A percentile compares a stretch with the other conserved stretches of the same genome.
These are phyloP conservation scores for Boletus fagicola DNA, from an alignment of 768 basidiomycete species.

Conservation along the genomic window DNA sequence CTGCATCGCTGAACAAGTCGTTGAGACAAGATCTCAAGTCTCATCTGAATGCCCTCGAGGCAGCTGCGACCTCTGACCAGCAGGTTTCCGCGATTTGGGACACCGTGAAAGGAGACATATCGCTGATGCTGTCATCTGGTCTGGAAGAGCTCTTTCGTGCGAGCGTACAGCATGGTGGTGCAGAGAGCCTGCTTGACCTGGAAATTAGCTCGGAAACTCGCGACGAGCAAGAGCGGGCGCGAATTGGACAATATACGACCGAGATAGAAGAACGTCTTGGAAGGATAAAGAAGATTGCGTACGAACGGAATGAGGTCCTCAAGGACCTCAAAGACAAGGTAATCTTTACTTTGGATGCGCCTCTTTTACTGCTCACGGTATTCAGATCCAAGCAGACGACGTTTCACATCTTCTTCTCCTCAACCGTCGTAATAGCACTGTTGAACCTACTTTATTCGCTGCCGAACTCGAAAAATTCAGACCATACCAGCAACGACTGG, in stretches of 20 bases:
- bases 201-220: constrained; percentile 62
- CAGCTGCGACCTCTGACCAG: constrained; percentile 74
- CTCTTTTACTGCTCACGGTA: not conserved
- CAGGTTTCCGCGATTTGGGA: constrained; percentile 77
- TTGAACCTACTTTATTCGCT: constrained; percentile 87
- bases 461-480: constrained; percentile 94
- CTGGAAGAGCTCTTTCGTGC: constrained; percentile 64
- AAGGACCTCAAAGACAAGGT: constrained; percentile 98
- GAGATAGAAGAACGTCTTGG: constrained; percentile 80
- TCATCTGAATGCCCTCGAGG: constrained; percentile 66
- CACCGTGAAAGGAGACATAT: constrained; percentile 61
- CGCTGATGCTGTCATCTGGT: constrained; percentile 54
- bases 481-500: constrained; percentile 82
- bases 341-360: not conserved
- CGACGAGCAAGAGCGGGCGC: constrained; percentile 64
- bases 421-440: constrained; percentile 79
- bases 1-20: constrained; percentile 66
- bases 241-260: constrained; percentile 61
- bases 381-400: constrained; percentile 90
- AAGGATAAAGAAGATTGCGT: constrained; percentile 75
- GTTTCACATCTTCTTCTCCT: constrained; percentile 92
- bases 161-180: constrained; percentile 40
- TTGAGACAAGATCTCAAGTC: constrained; percentile 78
- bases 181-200: constrained; percentile 64
- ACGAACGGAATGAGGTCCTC: constrained; percentile 81